Conservation (phyloP, 495 filamentous ascomycete genomes). For the Neurospora africana region DNA sequence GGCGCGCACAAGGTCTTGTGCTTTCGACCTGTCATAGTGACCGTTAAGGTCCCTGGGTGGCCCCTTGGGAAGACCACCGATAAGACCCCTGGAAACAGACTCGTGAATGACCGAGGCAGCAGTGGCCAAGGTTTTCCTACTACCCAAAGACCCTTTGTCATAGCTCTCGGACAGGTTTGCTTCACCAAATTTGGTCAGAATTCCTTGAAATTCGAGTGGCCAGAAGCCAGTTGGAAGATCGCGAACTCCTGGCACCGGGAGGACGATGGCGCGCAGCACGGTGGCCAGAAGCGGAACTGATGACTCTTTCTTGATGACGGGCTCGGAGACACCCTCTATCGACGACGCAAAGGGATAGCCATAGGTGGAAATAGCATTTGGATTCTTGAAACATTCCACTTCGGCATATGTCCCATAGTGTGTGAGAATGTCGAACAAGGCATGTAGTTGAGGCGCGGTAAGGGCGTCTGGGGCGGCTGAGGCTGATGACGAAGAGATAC, state of each 20-base stretch:
- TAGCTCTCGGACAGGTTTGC: conserved; percentile 58
- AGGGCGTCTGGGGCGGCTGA: conserved; percentile 14
- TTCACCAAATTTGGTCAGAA: conserved; percentile 41
- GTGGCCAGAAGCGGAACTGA: conserved; percentile 47
- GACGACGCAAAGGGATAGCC: conserved; percentile 43
- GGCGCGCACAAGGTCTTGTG: conserved; percentile 41
- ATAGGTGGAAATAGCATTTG: conserved; percentile 43
- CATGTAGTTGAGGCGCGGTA: conserved; percentile 41
- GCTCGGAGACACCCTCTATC: not conserved
- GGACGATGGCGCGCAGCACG: conserved; percentile 44
- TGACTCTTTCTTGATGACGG: conserved; percentile 18
- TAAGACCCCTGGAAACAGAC: conserved; percentile 43
- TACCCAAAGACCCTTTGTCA: conserved; percentile 54
- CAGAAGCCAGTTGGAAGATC: conserved; percentile 49
- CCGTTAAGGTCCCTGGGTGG: conserved; percentile 18
- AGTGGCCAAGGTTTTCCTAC: conserved; percentile 54
- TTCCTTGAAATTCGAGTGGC: conserved; percentile 35
- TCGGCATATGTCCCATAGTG: conserved; percentile 54
- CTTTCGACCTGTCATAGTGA: conserved; percentile 42
- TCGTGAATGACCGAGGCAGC: conserved; percentile 52
- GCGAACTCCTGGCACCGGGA: conserved; percentile 46
- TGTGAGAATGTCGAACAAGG: conserved; percentile 56
- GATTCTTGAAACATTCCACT: conserved; percentile 48
- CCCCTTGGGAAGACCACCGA: conserved; percentile 39
- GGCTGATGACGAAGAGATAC: not conserved